Conservation (phyloP, 805 yeast species). For the Candida michaelii region DNA sequence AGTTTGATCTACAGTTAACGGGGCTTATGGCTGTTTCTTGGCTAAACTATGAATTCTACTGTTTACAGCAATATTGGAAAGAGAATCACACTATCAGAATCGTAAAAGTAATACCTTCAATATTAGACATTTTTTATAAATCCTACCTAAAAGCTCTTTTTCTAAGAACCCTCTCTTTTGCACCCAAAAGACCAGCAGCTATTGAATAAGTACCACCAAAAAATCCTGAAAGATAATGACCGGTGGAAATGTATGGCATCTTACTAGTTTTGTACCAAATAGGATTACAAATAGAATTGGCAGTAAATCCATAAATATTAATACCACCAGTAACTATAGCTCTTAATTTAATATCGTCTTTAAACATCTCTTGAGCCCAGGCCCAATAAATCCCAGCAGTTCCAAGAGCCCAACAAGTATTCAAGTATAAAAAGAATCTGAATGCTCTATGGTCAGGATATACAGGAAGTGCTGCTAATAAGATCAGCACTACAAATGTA, state of each 20-base stretch:
- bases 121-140: too few species aligned
- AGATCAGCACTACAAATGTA: not conserved
- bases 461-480: constrained; percentile 1
- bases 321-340: constrained; percentile 7
- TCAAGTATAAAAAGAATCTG: constrained; percentile 6
- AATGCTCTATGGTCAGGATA: constrained; percentile 5
- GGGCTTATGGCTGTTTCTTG: too few species aligned
- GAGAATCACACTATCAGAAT: too few species aligned
- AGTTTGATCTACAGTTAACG: too few species aligned
- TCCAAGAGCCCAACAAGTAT: constrained; percentile 7
- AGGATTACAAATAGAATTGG: constrained; percentile 6
- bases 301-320: constrained; percentile 6
- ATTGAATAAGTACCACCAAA: constrained; percentile 4
- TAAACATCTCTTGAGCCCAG: constrained; percentile 5
- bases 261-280: constrained; percentile 6
- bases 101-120: too few species aligned
- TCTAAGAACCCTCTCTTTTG: not conserved
- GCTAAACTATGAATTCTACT: too few species aligned
- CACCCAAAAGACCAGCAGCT: constrained; percentile 3
- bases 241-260: constrained; percentile 1
- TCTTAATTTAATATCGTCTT: constrained; percentile 3
- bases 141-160: too few species aligned
- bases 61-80: too few species aligned
- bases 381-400: constrained; percentile 9
- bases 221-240: constrained; percentile 7